A percentile compares a stretch with the other conserved stretches of the same genome.
phyloP scores from a whole-genome alignment of 1,139 yeast species.

The Casaregolazyma lundiana region DNA sequence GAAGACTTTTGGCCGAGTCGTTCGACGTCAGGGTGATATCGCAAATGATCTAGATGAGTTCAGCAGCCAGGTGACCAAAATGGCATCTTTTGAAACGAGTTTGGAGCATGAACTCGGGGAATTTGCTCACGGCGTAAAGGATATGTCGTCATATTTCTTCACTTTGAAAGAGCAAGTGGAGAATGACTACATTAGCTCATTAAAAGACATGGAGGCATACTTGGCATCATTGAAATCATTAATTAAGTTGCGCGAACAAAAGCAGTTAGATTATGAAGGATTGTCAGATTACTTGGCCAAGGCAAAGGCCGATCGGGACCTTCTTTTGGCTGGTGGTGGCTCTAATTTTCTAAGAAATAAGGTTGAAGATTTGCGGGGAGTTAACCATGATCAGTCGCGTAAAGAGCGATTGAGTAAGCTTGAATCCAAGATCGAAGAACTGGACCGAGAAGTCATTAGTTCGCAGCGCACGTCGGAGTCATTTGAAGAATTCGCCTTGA shows the following conservation, averaged over 20 bases:
- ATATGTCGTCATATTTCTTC: conserved; percentile 43
- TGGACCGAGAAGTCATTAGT: conserved; percentile 53
- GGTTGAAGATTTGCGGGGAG: conserved; percentile 57
- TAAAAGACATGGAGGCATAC: conserved; percentile 85
- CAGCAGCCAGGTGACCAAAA: conserved; percentile 61
- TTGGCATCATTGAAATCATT: conserved; percentile 69
- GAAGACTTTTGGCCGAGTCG: conserved; percentile 66
- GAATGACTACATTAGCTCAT: conserved; percentile 72
- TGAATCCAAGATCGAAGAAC: conserved; percentile 53
- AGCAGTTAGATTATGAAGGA: conserved; percentile 85
- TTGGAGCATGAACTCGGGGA: conserved; percentile 48
- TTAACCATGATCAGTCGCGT: conserved; percentile 52
- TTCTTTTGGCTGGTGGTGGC: conserved; percentile 51
- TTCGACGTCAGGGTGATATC: conserved; percentile 68
- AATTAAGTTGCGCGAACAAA: conserved; percentile 82
- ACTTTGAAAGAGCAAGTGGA: conserved; percentile 62
- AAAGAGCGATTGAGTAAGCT: conserved; percentile 48
- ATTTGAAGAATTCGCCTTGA: conserved; percentile 57
- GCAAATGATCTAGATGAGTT: conserved; percentile 70
- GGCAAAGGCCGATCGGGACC: conserved; percentile 62
- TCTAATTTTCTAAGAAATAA: conserved; percentile 50
- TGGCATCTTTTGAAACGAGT: conserved; percentile 51
- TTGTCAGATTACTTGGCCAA: conserved; percentile 71
- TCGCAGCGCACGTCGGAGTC: conserved; percentile 70
- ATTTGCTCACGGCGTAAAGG: conserved; percentile 51